Percentiles rank a stretch among this genome's conserved stretches.
These are phyloP conservation scores for Coemansia sp. DNA, from an alignment of 192 early-diverging fungal species.

Conservation along the genomic window DNA sequence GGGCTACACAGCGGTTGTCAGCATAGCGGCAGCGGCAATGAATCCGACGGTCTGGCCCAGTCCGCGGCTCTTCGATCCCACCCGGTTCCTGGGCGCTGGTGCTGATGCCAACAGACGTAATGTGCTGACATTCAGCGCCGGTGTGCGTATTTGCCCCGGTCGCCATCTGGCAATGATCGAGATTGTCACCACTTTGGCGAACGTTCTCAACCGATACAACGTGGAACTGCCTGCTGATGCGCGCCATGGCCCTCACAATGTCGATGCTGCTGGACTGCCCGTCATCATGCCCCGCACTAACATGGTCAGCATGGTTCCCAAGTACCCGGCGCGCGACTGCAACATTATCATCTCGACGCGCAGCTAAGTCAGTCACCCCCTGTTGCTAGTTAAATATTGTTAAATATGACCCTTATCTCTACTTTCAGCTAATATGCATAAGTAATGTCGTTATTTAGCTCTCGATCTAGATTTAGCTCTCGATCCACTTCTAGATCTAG, in stretches of 20 bases:
- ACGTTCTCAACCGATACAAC: conserved; percentile 46
- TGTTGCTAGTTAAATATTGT: no score
- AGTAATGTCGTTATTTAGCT: no score
- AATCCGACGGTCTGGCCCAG: conserved; percentile 27
- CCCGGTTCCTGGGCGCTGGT: conserved; percentile 18
- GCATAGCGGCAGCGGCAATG: conserved; percentile 28
- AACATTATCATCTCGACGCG: conserved; percentile 28
- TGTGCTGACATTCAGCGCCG: conserved; percentile 35
- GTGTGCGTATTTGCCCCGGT: conserved; percentile 46
- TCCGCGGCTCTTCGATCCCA: conserved; percentile 29
- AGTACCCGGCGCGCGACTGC: conserved; percentile 35
- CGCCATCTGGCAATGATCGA: conserved; percentile 39
- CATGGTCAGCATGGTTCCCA: conserved; percentile 37
- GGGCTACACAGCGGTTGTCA: conserved; percentile 26
- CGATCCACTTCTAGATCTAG: no score
- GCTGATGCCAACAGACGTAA: conserved; percentile 26
- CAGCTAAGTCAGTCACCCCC: no score
- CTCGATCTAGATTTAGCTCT: no score
- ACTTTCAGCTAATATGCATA: no score
- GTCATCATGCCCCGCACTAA: conserved; percentile 38
- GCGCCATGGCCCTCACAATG: conserved; percentile 18
- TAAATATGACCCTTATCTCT: no score
- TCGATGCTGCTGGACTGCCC: conserved; percentile 16
- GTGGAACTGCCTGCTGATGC: conserved; percentile 27
- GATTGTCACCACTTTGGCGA: conserved; percentile 39